A percentile compares a stretch with the other conserved stretches of the same genome.
Evolutionary conservation across 306 rosid genomes (phyloP).

Genomic region (Prunus fruticosa): DNA sequence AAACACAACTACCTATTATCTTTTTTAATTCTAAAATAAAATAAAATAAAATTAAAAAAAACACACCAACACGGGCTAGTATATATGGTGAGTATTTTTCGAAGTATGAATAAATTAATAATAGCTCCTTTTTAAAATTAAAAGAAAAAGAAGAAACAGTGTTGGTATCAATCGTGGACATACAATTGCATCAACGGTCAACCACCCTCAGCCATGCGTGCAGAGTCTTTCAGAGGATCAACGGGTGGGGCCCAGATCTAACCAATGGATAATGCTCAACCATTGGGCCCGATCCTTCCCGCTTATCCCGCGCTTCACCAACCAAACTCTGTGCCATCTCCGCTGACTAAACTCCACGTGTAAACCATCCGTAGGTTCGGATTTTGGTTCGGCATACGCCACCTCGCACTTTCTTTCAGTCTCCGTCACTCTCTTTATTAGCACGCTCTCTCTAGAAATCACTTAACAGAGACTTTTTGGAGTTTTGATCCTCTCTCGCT

Average conservation of each 20-base stretch:
- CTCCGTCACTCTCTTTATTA: neutral
- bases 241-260: conserved; percentile 2
- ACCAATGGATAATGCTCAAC: conserved; percentile 23
- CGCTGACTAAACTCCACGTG: conserved; percentile 39
- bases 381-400: conserved; percentile 30
- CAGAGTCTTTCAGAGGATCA: neutral
- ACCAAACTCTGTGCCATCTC: conserved; percentile 19
- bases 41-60: too few species aligned
- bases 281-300: conserved; percentile 13
- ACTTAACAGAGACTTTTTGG: neutral
- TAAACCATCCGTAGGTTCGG: conserved; percentile 31
- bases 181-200: too few species aligned
- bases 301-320: conserved; percentile 28
- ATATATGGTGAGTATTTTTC: too few species aligned
- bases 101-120: too few species aligned
- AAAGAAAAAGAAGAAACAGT: too few species aligned
- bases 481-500: conserved; percentile 6
- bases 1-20: too few species aligned
- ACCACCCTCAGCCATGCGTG: neutral
- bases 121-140: too few species aligned
- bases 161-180: too few species aligned
- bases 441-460: conserved; percentile 4
- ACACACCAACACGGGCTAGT: too few species aligned
- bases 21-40: too few species aligned
- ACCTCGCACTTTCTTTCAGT: conserved; percentile 28